These are phyloP conservation scores for Boletus speciosus DNA, from an alignment of 768 basidiomycete genomes.

Conservation along the genomic window DNA sequence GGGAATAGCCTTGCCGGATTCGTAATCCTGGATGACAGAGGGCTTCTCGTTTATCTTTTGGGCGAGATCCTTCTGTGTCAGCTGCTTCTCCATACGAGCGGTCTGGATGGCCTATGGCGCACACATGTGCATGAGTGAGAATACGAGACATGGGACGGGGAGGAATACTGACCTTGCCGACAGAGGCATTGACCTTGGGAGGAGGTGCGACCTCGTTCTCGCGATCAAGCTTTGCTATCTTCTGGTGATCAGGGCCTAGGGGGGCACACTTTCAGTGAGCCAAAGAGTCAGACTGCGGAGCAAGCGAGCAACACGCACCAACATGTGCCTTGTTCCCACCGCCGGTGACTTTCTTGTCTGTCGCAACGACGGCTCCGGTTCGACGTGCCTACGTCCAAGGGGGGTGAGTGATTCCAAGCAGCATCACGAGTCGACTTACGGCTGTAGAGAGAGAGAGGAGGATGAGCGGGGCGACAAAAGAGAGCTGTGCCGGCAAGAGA, in stretches of 20 bases:
- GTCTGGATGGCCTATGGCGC: conserved; percentile 70
- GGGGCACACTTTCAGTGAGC: not conserved
- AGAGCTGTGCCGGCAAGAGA: not conserved
- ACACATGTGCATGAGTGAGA: conserved; percentile 4
- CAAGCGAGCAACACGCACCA: conserved; percentile 40
- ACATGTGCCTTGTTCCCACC: conserved; percentile 75
- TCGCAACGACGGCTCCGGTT: conserved; percentile 71
- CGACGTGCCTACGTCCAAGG: conserved; percentile 58
- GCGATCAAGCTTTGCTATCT: conserved; percentile 89
- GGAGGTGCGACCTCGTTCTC: conserved; percentile 96
- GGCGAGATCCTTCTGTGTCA: conserved; percentile 91
- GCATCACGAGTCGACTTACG: conserved; percentile 39
- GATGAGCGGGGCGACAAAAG: conserved; percentile 12
- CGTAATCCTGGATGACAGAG: conserved; percentile 84
- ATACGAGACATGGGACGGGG: not conserved
- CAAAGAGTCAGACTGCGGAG: not conserved
- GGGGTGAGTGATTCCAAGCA: conserved; percentile 5
- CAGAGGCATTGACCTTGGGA: conserved; percentile 65
- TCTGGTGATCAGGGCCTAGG: conserved; percentile 87
- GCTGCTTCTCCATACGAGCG: conserved; percentile 70
- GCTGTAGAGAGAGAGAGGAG: conserved; percentile 35
- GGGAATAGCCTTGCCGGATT: conserved; percentile 83
- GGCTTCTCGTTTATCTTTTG: conserved; percentile 94
- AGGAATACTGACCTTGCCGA: conserved; percentile 58
- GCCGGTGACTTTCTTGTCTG: conserved; percentile 72